Percentiles rank a stretch among this genome's conserved stretches.
Conservation (phyloP, 805 yeast genomes). For the Kregervanrija delftensis region DNA sequence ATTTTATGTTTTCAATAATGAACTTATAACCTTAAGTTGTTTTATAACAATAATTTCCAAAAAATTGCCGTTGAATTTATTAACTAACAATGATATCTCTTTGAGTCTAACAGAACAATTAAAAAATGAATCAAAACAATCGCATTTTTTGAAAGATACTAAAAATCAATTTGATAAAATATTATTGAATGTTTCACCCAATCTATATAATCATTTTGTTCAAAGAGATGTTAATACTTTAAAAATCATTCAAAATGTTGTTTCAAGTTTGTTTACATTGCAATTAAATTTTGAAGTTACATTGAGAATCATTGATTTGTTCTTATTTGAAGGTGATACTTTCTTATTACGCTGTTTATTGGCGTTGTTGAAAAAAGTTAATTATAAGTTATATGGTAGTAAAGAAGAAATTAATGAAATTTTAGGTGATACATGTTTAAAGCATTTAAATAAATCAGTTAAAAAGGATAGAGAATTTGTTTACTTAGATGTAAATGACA, state of each 20-base stretch:
- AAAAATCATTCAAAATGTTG: constrained; percentile 36
- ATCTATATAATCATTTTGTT: constrained; percentile 44
- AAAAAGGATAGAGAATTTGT: constrained; percentile 13
- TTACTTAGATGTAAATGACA: constrained; percentile 44
- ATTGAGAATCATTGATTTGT: constrained; percentile 48
- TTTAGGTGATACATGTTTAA: constrained; percentile 31
- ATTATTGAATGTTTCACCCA: constrained; percentile 37
- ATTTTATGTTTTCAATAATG: constrained; percentile 19
- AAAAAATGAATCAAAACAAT: constrained; percentile 4
- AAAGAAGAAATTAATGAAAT: constrained; percentile 37
- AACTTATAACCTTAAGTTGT: constrained; percentile 18
- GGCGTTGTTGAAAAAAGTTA: constrained; percentile 43
- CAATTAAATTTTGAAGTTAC: constrained; percentile 40
- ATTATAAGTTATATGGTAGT: constrained; percentile 46
- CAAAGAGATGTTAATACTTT: constrained; percentile 33
- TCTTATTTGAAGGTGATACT: constrained; percentile 55
- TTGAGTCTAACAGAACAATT: constrained; percentile 10
- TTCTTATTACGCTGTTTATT: constrained; percentile 46
- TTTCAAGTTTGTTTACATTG: constrained; percentile 40
- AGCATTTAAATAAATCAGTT: constrained; percentile 17
- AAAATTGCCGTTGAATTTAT: constrained; percentile 20
- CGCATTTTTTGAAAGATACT: constrained; percentile 31
- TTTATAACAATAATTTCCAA: constrained; percentile 21
- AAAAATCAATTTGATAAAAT: constrained; percentile 41
- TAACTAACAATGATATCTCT: constrained; percentile 5